Conservation (phyloP, 805 yeast species). For the Pichia paraexigua region DNA sequence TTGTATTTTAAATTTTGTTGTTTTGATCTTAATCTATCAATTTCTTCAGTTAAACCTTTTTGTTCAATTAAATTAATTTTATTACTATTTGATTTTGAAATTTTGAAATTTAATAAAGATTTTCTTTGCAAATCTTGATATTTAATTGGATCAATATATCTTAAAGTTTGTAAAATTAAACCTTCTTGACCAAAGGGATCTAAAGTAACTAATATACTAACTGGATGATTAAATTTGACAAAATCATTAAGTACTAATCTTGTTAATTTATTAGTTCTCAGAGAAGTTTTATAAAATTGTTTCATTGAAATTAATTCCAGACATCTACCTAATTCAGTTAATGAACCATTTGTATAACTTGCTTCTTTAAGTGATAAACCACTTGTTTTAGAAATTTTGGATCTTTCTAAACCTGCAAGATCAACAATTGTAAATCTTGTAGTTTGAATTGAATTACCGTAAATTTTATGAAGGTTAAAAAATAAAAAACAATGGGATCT, state of each 20-base stretch:
- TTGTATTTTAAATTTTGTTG: conserved; percentile 18
- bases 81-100: not conserved
- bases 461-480: conserved; percentile 20
- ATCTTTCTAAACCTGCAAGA: conserved; percentile 44
- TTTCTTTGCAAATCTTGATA: conserved; percentile 22
- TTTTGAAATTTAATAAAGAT: conserved; percentile 4
- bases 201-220: conserved; percentile 31
- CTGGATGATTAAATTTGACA: conserved; percentile 25
- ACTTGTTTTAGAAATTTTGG: conserved; percentile 36
- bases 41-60: conserved; percentile 20
- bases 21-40: conserved; percentile 20
- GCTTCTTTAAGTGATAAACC: conserved; percentile 42
- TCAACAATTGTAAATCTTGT: conserved; percentile 43
- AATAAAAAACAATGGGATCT: conserved; percentile 47
- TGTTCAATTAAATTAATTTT: conserved; percentile 4
- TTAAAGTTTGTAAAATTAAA: conserved; percentile 24
- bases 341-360: conserved; percentile 39
- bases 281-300: conserved; percentile 32
- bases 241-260: conserved; percentile 41
- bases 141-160: conserved; percentile 25
- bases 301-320: conserved; percentile 33
- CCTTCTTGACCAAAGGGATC: conserved; percentile 34
- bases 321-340: conserved; percentile 44
- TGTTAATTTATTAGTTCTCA: conserved; percentile 42
- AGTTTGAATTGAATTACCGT: conserved; percentile 18